phyloP scores from a whole-genome alignment of 2,329 filamentous ascomycete genomes.

The Aureobasidium melanogenum region DNA sequence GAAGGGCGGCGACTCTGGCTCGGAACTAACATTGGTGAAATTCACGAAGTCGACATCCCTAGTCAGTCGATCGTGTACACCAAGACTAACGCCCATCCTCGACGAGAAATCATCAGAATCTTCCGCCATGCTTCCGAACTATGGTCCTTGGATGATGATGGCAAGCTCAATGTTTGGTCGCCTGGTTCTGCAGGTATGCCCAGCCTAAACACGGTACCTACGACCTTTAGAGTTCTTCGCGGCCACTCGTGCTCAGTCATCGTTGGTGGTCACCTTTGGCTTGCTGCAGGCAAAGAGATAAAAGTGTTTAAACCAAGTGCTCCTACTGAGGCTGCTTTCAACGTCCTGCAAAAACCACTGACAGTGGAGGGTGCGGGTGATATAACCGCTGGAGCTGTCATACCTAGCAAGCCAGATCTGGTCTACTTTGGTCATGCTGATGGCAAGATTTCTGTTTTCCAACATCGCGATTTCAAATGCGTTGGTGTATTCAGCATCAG shows the following conservation, averaged over 20 bases:
- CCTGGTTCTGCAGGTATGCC: slow-evolving; percentile 68
- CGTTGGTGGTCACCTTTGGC: slow-evolving; percentile 77
- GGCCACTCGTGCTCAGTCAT: slow-evolving; percentile 85
- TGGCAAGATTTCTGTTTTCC: slow-evolving; percentile 92
- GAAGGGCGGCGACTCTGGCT: slow-evolving; percentile 83
- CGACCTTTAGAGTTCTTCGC: slow-evolving; percentile 67
- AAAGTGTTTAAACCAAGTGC: slow-evolving; percentile 69
- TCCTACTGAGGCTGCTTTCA: slow-evolving; percentile 61
- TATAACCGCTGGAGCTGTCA: slow-evolving; percentile 71
- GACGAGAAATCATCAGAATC: slow-evolving; percentile 74
- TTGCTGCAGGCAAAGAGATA: slow-evolving; percentile 79
- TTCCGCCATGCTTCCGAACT: slow-evolving; percentile 80
- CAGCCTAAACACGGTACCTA: slow-evolving; percentile 63
- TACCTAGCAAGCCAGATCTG: slow-evolving; percentile 65
- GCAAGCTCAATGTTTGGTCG: slow-evolving; percentile 78
- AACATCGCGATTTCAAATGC: slow-evolving; percentile 64
- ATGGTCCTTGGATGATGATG: slow-evolving; percentile 89
- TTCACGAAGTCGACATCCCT: slow-evolving; percentile 78
- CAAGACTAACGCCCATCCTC: slow-evolving; percentile 64
- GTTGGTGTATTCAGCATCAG: slow-evolving; percentile 77
- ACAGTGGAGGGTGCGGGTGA: slow-evolving; percentile 68
- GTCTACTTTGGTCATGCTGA: slow-evolving; percentile 89
- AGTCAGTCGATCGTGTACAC: slow-evolving; percentile 61
- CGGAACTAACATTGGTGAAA: slow-evolving; percentile 77
- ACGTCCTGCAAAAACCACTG: slow-evolving; percentile 64